Base-by-base conservation (phyloP, 371 early-diverging fungal genomes). In the Actinomortierella ambigua region DNA sequence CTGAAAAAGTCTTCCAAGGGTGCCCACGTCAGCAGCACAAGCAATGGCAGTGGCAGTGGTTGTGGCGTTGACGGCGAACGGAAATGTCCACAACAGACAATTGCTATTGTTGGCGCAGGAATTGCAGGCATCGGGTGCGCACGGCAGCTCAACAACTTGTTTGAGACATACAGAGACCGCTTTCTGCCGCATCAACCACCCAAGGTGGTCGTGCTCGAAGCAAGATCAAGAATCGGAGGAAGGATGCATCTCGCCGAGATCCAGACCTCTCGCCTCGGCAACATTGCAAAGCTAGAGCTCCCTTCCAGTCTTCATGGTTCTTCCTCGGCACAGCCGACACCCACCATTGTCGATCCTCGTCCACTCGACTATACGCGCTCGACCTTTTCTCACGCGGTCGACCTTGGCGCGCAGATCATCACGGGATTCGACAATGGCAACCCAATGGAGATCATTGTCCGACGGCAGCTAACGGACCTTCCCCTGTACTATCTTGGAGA, bases 361-460 rank as follows among this genome's bases (percentile, higher is more conserved):
- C 34, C 11, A 34, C 34, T 11, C 4, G 34, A 34, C 34, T 34
- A 34, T 34, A 34, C 34, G 7, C 34, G 34, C 11, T 34, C 11
- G 7, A 34, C 4, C 34, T 34, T 34, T 34, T 34, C 34, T 29
- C 66, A 62, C 34, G 51, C 61, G 2, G 75, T 77, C 4, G 77
- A 77, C 26, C 48, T 77, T 17, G 77, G 77, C 13, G 79, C 81
- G 1, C 75, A 76, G 42, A 73, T 79, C 53, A 71, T 81, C 49
- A 77, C 78, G 15, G 81, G 81, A 1, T 81, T 77, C 53, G 75
- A 77, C 11, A 65, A 70, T 40, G 81, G 81, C 1, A 81, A 81
- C 46, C 81, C 81, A 0, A 71, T 81, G 63, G 79, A 76, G 43
- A 59, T 68, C 23, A 68, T 81, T 48, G 60, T 81, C 24, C 71